Evolutionary conservation across 257 asterid genomes (phyloP).

Genomic region (Schizonepeta tenuifolia): DNA sequence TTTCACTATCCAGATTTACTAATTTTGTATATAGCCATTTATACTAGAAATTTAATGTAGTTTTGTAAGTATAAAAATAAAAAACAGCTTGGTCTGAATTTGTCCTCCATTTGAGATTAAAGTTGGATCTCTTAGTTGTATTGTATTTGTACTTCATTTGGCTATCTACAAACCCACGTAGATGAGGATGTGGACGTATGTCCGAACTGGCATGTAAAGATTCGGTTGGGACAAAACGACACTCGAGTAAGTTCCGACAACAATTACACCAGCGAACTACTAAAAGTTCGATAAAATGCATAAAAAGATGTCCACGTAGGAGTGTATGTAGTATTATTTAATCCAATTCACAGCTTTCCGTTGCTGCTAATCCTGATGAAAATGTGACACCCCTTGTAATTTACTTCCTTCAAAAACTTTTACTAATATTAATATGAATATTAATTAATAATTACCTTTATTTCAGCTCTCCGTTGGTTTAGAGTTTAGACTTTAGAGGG

Average conservation of each 20-base stretch:
- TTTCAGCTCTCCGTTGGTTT: slow-evolving; percentile 32
- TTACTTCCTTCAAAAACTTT: neutral
- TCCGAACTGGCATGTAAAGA: slow-evolving; percentile 20
- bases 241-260: slow-evolving; percentile 25
- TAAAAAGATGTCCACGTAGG: slow-evolving; percentile 32
- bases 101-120: too few species aligned
- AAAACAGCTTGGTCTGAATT: too few species aligned
- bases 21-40: too few species aligned
- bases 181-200: too few species aligned
- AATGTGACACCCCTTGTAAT: slow-evolving; percentile 4
- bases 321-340: slow-evolving; percentile 28
- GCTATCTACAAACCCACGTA: too few species aligned
- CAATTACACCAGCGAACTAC: too few species aligned
- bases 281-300: neutral
- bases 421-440: neutral
- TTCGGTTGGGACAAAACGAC: slow-evolving; percentile 34
- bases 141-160: too few species aligned
- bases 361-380: slow-evolving; percentile 23
- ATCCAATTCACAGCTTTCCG: slow-evolving; percentile 22
- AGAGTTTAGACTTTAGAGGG: slow-evolving; percentile 20
- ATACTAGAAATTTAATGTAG: too few species aligned
- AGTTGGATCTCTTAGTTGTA: too few species aligned
- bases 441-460: neutral
- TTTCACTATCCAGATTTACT: too few species aligned
- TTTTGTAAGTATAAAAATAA: too few species aligned